Conservation (phyloP, 495 filamentous ascomycete species). For the Xylaria telfairii region DNA sequence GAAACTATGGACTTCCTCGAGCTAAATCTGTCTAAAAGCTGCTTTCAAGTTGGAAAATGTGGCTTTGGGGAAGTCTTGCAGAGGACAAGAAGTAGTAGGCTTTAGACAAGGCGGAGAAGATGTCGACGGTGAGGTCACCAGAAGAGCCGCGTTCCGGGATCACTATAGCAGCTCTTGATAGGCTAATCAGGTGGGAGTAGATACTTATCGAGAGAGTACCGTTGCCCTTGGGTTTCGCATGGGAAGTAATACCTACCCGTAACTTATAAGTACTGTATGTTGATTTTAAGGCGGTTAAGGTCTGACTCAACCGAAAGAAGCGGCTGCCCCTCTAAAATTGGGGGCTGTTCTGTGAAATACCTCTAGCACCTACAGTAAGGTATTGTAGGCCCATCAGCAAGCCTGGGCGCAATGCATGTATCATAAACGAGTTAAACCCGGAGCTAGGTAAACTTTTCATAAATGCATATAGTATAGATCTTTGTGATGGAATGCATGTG, state of each 20-base stretch:
- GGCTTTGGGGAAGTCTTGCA: conserved; percentile 74
- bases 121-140: conserved; percentile 64
- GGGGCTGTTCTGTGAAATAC: neutral
- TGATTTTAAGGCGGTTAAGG: neutral
- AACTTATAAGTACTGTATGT: no score
- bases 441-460: no score
- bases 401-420: no score
- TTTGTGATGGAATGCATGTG: no score
- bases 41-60: conserved; percentile 77
- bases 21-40: conserved; percentile 78
- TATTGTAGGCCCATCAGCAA: no score
- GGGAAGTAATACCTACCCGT: no score
- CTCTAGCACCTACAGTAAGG: no score
- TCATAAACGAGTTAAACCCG: no score
- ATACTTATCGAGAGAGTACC: neutral
- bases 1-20: conserved; percentile 81
- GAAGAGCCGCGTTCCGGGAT: conserved; percentile 24
- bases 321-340: conserved; percentile 20
- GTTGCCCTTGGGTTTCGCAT: no score
- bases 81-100: conserved; percentile 69
- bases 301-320: conserved; percentile 17
- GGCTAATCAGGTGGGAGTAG: neutral
- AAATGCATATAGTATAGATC: no score
- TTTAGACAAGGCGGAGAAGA: conserved; percentile 69
- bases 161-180: conserved; percentile 28